phyloP scores from a whole-genome alignment of 2,329 filamentous ascomycete species.

The Purpureocillium lavendulum region DNA sequence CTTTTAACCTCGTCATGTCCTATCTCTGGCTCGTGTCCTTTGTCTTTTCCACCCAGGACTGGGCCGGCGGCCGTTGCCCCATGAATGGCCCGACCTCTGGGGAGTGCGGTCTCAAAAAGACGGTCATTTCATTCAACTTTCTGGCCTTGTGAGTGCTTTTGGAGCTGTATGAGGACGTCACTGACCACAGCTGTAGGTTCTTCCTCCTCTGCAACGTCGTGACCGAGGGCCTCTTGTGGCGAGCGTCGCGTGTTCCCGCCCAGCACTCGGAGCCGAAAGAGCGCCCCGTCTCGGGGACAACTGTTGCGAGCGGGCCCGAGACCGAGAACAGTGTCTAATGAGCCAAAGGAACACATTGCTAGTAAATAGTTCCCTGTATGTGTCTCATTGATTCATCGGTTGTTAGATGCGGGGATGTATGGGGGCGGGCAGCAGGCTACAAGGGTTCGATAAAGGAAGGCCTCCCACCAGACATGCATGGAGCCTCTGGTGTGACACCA shows the following conservation, averaged over 20 bases:
- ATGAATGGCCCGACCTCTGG: not conserved
- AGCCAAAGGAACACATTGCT: no score
- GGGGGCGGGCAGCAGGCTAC: no score
- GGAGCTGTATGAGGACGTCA: not conserved
- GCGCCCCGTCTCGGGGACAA: not conserved
- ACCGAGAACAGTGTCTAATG: no score
- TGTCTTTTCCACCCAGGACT: constrained; percentile 15
- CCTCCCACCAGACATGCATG: no score
- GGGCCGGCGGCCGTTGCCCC: constrained; percentile 9
- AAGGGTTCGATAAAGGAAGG: no score
- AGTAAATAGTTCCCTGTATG: no score
- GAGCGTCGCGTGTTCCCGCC: not conserved
- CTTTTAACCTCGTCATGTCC: constrained; percentile 13
- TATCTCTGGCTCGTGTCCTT: constrained; percentile 18
- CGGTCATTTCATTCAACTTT: constrained; percentile 15
- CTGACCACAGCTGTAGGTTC: constrained; percentile 6
- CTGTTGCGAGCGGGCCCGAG: no score
- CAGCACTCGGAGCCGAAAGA: not conserved
- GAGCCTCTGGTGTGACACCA: no score
- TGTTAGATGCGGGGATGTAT: no score
- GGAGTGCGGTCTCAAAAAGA: constrained; percentile 12
- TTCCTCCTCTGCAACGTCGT: constrained; percentile 11
- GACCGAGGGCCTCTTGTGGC: constrained; percentile 6
- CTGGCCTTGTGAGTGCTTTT: constrained; percentile 13
- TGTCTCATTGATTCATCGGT: no score